These are phyloP conservation scores for Phytophthora melonis DNA, from an alignment of 352 stramenopile species.

Conservation along the genomic window DNA sequence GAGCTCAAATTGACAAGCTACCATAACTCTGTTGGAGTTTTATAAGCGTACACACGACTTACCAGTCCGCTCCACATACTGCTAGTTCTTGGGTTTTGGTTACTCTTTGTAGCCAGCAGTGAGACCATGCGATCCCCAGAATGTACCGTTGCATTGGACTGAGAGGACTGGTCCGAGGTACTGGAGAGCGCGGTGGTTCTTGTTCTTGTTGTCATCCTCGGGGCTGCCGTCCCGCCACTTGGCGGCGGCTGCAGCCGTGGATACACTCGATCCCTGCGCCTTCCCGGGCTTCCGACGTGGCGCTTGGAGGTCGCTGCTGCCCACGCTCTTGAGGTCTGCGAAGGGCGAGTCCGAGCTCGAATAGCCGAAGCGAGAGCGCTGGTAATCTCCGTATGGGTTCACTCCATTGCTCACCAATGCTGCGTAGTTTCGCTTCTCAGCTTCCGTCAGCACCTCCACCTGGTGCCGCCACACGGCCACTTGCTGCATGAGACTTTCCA, in stretches of 20 bases:
- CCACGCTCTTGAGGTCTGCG: conserved; percentile 22
- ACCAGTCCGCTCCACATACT: conserved; percentile 9
- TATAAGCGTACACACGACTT: conserved; percentile 8
- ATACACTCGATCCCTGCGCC: conserved; percentile 3
- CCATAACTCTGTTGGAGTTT: too few relatives aligned
- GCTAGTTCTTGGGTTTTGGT: background rate
- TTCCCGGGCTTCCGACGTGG: conserved; percentile 20
- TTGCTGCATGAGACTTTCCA: conserved; percentile 84
- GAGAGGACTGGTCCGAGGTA: conserved; percentile 45
- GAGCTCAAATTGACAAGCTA: background rate
- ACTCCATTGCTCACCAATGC: conserved; percentile 68
- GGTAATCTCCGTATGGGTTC: conserved; percentile 64
- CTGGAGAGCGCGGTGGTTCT: conserved; percentile 34
- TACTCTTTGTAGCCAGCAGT: conserved; percentile 40
- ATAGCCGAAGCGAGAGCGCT: conserved; percentile 62
- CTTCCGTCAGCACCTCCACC: conserved; percentile 85
- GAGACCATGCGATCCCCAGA: conserved; percentile 62
- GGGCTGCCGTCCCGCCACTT: conserved; percentile 50
- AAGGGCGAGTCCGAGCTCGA: conserved; percentile 36
- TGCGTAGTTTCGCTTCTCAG: conserved; percentile 82
- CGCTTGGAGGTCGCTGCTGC: conserved; percentile 12
- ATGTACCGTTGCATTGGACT: conserved; percentile 49
- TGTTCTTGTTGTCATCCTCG: conserved; percentile 23
- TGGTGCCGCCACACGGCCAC: conserved; percentile 86
- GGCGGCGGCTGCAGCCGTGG: conserved; percentile 29